phyloP scores from a whole-genome alignment of 208 protist species.

The Leishmania turanica region DNA sequence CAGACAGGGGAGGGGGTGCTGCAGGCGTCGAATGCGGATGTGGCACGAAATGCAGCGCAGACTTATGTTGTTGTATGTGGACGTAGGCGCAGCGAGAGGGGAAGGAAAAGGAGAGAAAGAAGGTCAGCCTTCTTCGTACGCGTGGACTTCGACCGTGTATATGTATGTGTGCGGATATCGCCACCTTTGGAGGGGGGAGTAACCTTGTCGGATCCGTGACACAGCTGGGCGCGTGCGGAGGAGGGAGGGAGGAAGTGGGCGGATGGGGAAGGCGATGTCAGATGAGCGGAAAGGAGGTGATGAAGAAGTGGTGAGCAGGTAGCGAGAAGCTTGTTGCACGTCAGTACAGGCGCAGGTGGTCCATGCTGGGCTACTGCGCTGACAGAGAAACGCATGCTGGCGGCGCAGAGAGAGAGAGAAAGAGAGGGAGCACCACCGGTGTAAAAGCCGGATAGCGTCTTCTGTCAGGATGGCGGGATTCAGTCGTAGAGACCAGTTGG shows the following conservation, averaged over 20 bases:
- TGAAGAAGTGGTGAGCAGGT: background rate
- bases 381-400: background rate
- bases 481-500: background rate
- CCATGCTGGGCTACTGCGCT: background rate
- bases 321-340: background rate
- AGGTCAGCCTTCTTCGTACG: background rate
- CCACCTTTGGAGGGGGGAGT: background rate
- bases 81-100: background rate
- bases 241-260: background rate
- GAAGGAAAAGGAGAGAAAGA: background rate
- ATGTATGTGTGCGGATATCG: constrained; percentile 6
- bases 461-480: background rate
- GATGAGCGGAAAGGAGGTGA: background rate
- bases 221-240: background rate
- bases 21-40: background rate
- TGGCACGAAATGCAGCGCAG: background rate
- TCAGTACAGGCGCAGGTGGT: background rate
- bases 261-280: background rate
- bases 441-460: background rate
- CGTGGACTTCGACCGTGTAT: background rate
- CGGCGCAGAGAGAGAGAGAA: background rate
- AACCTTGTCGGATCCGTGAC: background rate
- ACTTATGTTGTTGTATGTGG: background rate
- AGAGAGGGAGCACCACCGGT: background rate
- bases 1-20: background rate